phyloP scores from a whole-genome alignment of 2,329 filamentous ascomycete species.

The Calonectria montana region DNA sequence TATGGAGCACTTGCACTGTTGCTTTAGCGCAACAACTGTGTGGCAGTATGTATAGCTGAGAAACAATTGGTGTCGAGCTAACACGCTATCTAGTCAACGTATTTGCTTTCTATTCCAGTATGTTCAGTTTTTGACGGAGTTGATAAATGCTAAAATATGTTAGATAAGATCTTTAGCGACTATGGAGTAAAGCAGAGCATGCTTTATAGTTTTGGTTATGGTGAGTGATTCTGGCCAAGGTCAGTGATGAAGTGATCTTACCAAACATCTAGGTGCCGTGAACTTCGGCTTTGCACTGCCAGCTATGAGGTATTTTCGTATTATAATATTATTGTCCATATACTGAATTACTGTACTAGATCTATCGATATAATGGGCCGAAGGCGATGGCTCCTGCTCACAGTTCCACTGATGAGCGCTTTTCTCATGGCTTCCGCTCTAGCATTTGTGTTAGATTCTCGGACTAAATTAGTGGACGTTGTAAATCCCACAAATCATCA shows the following conservation, averaged over 20 bases:
- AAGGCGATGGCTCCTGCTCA: conserved; percentile 55
- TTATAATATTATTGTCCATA: background rate
- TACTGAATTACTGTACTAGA: conserved; percentile 12
- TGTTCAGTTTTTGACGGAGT: background rate
- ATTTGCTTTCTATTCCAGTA: conserved; percentile 58
- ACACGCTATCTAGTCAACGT: conserved; percentile 36
- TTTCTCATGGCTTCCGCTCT: conserved; percentile 30
- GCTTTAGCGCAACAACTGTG: conserved; percentile 44
- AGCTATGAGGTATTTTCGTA: conserved; percentile 40
- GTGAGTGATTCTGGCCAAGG: conserved; percentile 16
- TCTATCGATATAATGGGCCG: conserved; percentile 53
- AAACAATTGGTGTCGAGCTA: conserved; percentile 33
- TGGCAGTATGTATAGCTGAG: conserved; percentile 30
- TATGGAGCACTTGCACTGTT: conserved; percentile 42
- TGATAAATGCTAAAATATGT: background rate
- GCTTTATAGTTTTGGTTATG: conserved; percentile 44
- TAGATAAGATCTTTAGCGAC: conserved; percentile 30
- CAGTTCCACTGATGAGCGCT: conserved; percentile 54
- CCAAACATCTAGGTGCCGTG: conserved; percentile 42
- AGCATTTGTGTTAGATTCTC: conserved; percentile 12
- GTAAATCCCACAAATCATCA: background rate
- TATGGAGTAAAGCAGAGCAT: conserved; percentile 33
- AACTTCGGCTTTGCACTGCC: conserved; percentile 52
- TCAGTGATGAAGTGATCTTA: background rate
- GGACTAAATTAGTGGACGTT: background rate